Evolutionary conservation across 495 filamentous ascomycete genomes (phyloP).

Genomic region (Wilcoxina mikolae): DNA sequence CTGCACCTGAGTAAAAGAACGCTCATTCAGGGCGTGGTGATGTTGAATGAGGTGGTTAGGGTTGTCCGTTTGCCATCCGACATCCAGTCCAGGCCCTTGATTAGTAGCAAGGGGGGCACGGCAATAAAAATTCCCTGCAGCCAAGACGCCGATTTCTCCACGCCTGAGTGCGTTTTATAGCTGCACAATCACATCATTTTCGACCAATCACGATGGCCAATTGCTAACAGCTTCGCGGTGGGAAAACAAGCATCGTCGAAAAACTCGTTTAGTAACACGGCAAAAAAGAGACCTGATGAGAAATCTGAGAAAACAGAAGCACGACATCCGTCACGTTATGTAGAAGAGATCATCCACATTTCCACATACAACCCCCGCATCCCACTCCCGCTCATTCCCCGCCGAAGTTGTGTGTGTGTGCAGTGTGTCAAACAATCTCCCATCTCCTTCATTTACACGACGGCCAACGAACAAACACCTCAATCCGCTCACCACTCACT

Average conservation of each 20-base stretch:
- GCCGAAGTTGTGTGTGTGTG: too few relatives aligned
- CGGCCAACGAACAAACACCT: neutral
- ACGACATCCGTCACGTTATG: neutral
- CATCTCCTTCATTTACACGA: neutral
- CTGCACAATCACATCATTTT: neutral
- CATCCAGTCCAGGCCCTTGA: constrained; percentile 1
- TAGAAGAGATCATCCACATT: neutral
- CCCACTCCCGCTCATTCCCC: neutral
- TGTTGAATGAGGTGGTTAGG: neutral
- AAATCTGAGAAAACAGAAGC: neutral
- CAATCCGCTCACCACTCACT: neutral
- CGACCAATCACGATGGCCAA: constrained; percentile 1
- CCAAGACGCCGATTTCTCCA: constrained; percentile 4
- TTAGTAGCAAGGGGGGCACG: neutral
- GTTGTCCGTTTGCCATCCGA: neutral
- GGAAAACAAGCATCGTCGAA: neutral
- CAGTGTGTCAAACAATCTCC: too few relatives aligned
- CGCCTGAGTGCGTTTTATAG: neutral
- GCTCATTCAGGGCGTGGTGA: neutral
- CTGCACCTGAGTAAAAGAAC: neutral
- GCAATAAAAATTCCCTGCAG: neutral
- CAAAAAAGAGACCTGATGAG: neutral
- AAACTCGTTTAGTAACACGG: neutral
- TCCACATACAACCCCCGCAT: too few relatives aligned
- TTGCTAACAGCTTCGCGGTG: constrained; percentile 2